A percentile compares a stretch with the other conserved stretches of the same genome.
These are phyloP conservation scores for Pueraria montana DNA, from an alignment of 306 rosid genomes.

Conservation along the genomic window DNA sequence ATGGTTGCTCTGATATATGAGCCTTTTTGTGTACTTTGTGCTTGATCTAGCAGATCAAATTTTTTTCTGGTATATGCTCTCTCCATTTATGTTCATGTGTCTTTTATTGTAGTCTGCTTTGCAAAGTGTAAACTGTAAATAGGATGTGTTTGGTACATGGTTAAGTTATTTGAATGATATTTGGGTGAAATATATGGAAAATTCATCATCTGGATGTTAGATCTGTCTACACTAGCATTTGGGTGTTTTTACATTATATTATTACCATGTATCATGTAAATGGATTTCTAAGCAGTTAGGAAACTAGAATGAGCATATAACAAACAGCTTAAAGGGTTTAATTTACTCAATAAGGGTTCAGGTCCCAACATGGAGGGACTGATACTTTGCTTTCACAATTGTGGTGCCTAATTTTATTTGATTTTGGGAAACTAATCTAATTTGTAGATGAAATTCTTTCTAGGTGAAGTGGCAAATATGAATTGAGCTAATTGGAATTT, in stretches of 20 bases:
- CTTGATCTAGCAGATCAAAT: constrained; percentile 1
- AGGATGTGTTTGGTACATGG: neutral
- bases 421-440: neutral
- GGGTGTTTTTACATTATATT: too few species aligned
- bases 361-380: neutral
- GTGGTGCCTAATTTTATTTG: neutral
- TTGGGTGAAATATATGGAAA: too few species aligned
- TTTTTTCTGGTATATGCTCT: neutral
- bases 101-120: neutral
- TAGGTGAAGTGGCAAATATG: neutral
- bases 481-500: neutral
- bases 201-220: too few species aligned
- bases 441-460: neutral
- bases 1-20: constrained; percentile 17
- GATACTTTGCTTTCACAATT: neutral
- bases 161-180: neutral
- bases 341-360: neutral
- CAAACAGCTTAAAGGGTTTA: neutral
- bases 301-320: neutral
- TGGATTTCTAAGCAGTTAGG: neutral
- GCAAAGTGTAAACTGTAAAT: neutral
- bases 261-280: neutral
- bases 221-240: too few species aligned
- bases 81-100: too few species aligned
- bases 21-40: constrained; percentile 32